These are phyloP conservation scores for Penicillium sp. DNA, from an alignment of 2,329 filamentous ascomycete species.

Conservation along the genomic window DNA sequence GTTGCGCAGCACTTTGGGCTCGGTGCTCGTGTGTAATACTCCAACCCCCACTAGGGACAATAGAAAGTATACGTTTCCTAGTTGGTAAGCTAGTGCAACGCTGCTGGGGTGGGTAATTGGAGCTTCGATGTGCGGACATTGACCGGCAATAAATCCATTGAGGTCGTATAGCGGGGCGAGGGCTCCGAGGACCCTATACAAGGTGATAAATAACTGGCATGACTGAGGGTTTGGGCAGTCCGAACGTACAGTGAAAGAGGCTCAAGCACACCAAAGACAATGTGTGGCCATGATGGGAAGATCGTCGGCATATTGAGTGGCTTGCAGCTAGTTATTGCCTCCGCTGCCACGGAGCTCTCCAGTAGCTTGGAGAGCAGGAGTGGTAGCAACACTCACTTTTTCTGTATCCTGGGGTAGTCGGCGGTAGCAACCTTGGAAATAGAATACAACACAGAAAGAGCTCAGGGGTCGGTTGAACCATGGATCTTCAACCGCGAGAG, in stretches of 20 bases:
- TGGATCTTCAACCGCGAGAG: not conserved
- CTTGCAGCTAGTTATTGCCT: not conserved
- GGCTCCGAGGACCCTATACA: conserved; percentile 55
- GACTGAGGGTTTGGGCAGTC: not conserved
- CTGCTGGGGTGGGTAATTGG: conserved; percentile 34
- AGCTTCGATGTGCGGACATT: conserved; percentile 47
- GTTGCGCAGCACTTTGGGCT: conserved; percentile 61
- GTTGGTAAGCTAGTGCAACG: conserved; percentile 59
- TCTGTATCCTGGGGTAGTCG: not conserved
- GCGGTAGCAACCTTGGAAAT: not conserved
- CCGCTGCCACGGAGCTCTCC: not conserved
- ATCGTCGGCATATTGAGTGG: conserved; percentile 39
- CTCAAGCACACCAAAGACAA: conserved; percentile 65
- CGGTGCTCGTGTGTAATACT: conserved; percentile 60
- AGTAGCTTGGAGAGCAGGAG: not conserved
- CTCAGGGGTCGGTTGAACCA: not conserved
- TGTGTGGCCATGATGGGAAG: conserved; percentile 59
- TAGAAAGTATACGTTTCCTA: conserved; percentile 66
- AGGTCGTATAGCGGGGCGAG: conserved; percentile 54
- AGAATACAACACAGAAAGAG: not conserved
- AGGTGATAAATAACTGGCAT: conserved; percentile 2
- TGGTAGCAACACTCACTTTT: not conserved
- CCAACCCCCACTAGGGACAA: conserved; percentile 61
- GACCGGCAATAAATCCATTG: conserved; percentile 60
- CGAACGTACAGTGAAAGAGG: conserved; percentile 61